A percentile compares a stretch with the other conserved stretches of the same genome.
Evolutionary conservation across 345 rosid species (phyloP).

Genomic region (Populus pruinosa): DNA sequence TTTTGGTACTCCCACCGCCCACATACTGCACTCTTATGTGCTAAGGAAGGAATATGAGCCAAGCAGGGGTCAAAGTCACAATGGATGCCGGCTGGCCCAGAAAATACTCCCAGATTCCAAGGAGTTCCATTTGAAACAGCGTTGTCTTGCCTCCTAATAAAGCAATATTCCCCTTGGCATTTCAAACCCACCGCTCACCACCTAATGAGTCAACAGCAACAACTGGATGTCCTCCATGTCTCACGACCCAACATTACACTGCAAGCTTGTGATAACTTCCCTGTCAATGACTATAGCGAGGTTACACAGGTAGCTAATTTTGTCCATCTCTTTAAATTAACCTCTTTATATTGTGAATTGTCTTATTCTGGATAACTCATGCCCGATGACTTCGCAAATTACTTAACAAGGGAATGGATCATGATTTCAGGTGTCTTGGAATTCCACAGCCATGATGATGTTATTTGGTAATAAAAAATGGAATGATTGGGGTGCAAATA

Average conservation of each 20-base stretch:
- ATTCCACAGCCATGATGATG: too few relatives aligned
- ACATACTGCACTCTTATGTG: constrained; percentile 4
- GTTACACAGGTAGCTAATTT: too few relatives aligned
- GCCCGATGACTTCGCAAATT: background rate
- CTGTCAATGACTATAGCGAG: too few relatives aligned
- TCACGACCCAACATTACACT: background rate
- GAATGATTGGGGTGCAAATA: too few relatives aligned
- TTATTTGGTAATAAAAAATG: too few relatives aligned
- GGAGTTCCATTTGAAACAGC: background rate
- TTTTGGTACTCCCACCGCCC: too few relatives aligned
- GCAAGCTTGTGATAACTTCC: background rate
- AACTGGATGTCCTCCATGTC: background rate
- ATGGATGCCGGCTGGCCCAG: background rate
- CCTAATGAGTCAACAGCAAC: background rate
- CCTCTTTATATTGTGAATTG: too few relatives aligned
- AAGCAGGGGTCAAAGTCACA: background rate
- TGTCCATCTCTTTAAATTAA: too few relatives aligned
- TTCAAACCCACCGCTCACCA: background rate
- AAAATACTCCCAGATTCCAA: constrained; percentile 10
- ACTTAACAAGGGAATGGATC: too few relatives aligned
- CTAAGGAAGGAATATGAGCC: constrained; percentile 20
- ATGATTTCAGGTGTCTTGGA: too few relatives aligned
- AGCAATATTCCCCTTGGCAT: constrained; percentile 7
- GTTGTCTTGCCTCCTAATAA: background rate
- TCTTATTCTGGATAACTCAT: too few relatives aligned